Conservation (phyloP, 1,139 yeast species). For the Scheffersomyces stambukii region DNA sequence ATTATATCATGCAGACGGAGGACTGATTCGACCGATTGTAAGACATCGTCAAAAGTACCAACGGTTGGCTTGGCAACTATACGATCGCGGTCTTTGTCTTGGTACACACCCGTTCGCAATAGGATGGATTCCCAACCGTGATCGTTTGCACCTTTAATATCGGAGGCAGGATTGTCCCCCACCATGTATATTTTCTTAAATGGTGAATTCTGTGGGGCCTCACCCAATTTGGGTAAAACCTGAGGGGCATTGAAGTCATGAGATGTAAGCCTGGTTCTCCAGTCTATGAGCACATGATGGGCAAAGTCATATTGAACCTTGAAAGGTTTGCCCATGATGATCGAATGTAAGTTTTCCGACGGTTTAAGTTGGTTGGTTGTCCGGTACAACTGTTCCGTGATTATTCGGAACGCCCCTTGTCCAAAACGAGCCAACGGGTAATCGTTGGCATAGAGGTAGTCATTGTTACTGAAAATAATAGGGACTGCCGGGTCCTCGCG, state of each 20-base stretch:
- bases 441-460: slow-evolving; percentile 87
- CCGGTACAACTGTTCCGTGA: slow-evolving; percentile 59
- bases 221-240: slow-evolving; percentile 35
- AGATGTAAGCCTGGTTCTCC: slow-evolving; percentile 38
- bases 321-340: slow-evolving; percentile 83
- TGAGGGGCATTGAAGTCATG: slow-evolving; percentile 15
- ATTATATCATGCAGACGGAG: slow-evolving; percentile 18
- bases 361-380: slow-evolving; percentile 48
- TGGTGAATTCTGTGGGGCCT: slow-evolving; percentile 35
- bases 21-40: slow-evolving; percentile 37
- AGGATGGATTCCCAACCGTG: slow-evolving; percentile 87
- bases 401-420: slow-evolving; percentile 80
- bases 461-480: slow-evolving; percentile 81
- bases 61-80: slow-evolving; percentile 39
- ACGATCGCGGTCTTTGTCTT: slow-evolving; percentile 55
- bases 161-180: slow-evolving; percentile 94
- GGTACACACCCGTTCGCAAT: slow-evolving; percentile 83
- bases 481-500: slow-evolving; percentile 60
- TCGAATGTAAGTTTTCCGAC: slow-evolving; percentile 41
- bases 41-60: slow-evolving; percentile 49
- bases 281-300: slow-evolving; percentile 60
- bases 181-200: slow-evolving; percentile 76
- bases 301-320: slow-evolving; percentile 82
- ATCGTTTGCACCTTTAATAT: slow-evolving; percentile 81
- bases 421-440: slow-evolving; percentile 80